phyloP scores from a whole-genome alignment of 352 stramenopile genomes.

The Thalassiosira livingstoniorum region DNA sequence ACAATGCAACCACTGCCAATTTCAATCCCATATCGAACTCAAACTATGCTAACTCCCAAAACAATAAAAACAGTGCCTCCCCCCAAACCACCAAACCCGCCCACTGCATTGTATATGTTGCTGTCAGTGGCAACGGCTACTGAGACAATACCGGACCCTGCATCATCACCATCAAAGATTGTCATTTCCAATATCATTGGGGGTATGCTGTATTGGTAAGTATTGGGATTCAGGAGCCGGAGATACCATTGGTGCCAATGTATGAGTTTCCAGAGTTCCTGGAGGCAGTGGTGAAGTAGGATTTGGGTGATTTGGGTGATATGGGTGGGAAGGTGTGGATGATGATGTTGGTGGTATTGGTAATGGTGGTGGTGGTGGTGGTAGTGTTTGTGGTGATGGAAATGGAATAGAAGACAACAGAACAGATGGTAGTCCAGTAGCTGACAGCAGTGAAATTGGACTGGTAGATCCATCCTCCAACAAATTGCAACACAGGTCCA shows the following conservation, averaged over 20 bases:
- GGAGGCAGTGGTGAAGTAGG: background rate
- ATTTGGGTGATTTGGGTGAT: too few relatives aligned
- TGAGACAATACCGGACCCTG: conserved; percentile 42
- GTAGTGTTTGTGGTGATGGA: background rate
- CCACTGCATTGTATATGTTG: conserved; percentile 33
- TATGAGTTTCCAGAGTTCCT: conserved; percentile 6
- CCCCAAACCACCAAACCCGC: too few relatives aligned
- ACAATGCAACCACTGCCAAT: too few relatives aligned
- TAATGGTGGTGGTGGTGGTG: too few relatives aligned
- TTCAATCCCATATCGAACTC: too few relatives aligned
- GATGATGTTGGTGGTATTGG: background rate
- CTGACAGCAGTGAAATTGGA: too few relatives aligned
- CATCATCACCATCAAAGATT: conserved; percentile 51
- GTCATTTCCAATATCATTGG: conserved; percentile 39
- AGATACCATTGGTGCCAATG: conserved; percentile 26
- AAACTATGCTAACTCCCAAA: too few relatives aligned
- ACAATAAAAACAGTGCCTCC: too few relatives aligned
- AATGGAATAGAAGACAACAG: background rate
- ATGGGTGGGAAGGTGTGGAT: background rate
- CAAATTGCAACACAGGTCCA: too few relatives aligned
- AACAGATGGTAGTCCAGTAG: too few relatives aligned
- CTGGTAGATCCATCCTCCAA: too few relatives aligned
- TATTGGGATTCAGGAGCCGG: conserved; percentile 41
- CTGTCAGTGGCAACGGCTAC: conserved; percentile 43
- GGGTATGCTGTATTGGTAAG: conserved; percentile 55